Conservation (phyloP, 768 basidiomycete genomes). For the Lyophyllum semitale region DNA sequence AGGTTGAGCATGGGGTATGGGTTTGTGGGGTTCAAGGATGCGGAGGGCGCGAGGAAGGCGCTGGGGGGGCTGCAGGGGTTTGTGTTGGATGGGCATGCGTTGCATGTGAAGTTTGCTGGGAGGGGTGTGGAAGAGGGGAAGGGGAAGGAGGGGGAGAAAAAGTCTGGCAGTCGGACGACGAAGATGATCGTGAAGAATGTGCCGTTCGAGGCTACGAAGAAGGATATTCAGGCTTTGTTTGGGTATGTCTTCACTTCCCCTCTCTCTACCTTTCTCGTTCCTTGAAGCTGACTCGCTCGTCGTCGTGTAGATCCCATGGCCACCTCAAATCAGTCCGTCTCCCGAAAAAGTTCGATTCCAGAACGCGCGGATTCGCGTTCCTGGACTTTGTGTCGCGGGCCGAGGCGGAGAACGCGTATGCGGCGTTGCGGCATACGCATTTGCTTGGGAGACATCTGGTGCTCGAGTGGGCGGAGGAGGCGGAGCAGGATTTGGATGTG, state of each 20-base stretch:
- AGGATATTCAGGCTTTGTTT: conserved; percentile 88
- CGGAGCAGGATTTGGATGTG: conserved; percentile 72
- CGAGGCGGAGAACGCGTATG: conserved; percentile 86
- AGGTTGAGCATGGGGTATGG: conserved; percentile 95
- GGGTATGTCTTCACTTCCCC: conserved; percentile 58
- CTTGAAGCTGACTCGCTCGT: neutral
- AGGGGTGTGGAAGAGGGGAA: conserved; percentile 61
- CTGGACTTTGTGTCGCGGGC: too few relatives aligned
- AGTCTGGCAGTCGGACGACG: conserved; percentile 52
- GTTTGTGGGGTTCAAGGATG: conserved; percentile 86
- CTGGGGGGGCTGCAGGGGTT: conserved; percentile 78
- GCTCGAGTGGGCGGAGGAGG: conserved; percentile 96
- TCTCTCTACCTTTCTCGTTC: conserved; percentile 1
- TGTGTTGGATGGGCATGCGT: conserved; percentile 82
- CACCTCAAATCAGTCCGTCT: conserved; percentile 93
- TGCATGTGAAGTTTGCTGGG: conserved; percentile 88
- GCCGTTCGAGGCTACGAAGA: conserved; percentile 94
- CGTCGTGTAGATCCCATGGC: conserved; percentile 71
- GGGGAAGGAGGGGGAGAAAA: conserved; percentile 33
- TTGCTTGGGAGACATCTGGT: conserved; percentile 94
- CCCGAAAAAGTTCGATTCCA: conserved; percentile 91
- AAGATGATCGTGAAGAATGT: conserved; percentile 99
- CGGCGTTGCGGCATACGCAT: conserved; percentile 89
- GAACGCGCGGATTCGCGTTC: too few relatives aligned
- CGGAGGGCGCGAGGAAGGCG: conserved; percentile 72